A percentile compares a stretch with the other conserved stretches of the same genome.
phyloP scores from a whole-genome alignment of 331 rosid genomes.

The Cydonia oblonga region DNA sequence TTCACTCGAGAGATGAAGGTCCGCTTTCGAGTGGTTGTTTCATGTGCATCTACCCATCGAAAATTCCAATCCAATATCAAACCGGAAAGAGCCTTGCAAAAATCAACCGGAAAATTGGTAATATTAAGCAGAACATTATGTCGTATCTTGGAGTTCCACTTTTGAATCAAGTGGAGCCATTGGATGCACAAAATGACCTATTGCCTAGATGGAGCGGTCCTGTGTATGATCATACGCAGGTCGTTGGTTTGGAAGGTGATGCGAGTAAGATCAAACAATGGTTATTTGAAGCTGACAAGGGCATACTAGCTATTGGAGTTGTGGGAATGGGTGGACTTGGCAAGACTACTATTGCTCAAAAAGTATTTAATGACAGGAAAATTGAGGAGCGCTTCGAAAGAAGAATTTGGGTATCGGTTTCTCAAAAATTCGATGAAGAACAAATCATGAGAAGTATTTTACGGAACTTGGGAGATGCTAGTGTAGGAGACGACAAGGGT shows the following conservation, averaged over 20 bases:
- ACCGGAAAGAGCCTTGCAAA: conserved; percentile 15
- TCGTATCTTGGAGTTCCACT: conserved; percentile 17
- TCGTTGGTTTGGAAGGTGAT: conserved; percentile 27
- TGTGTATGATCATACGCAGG: conserved; percentile 27
- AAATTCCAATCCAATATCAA: conserved; percentile 9
- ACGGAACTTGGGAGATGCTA: conserved; percentile 24
- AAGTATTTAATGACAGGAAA: conserved; percentile 18
- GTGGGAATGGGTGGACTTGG: conserved; percentile 32
- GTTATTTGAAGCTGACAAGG: conserved; percentile 16
- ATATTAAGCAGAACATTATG: conserved; percentile 2
- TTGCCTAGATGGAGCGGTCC: conserved; percentile 28
- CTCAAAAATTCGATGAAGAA: conserved; percentile 21
- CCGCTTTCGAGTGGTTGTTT: conserved; percentile 11
- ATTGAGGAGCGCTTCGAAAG: conserved; percentile 18
- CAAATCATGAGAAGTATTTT: conserved; percentile 29
- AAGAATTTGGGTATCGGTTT: conserved; percentile 25
- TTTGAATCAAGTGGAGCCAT: not conserved
- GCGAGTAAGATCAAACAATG: conserved; percentile 16
- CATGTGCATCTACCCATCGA: conserved; percentile 10
- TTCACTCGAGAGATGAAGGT: conserved; percentile 2
- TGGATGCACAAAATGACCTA: conserved; percentile 4
- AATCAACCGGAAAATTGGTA: conserved; percentile 9
- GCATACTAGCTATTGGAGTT: conserved; percentile 20
- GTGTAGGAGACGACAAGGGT: conserved; percentile 14
- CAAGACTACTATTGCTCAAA: conserved; percentile 22